phyloP scores from a whole-genome alignment of 2,329 filamentous ascomycete species.

The Sordariomycetes sp. region DNA sequence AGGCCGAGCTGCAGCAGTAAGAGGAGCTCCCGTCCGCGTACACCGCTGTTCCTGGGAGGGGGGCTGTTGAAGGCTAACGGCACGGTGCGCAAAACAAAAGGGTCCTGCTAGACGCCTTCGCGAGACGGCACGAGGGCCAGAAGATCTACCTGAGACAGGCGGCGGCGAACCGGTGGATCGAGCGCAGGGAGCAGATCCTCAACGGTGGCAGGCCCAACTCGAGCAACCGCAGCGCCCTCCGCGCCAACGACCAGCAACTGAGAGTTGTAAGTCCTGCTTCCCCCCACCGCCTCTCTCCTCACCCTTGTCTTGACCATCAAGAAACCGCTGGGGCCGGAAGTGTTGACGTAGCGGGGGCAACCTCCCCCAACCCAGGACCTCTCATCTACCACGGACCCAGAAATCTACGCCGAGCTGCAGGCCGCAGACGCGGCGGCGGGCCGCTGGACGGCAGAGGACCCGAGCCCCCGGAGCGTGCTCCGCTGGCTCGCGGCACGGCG shows the following conservation, averaged over 20 bases:
- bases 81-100: constrained; percentile 13
- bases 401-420: constrained; percentile 44
- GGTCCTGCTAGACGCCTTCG: constrained; percentile 48
- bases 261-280: constrained; percentile 35
- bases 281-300: background rate
- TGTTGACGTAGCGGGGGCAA: background rate
- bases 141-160: constrained; percentile 54
- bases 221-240: constrained; percentile 35
- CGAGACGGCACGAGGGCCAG: constrained; percentile 51
- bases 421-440: constrained; percentile 41
- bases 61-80: background rate
- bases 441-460: constrained; percentile 54
- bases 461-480: constrained; percentile 43
- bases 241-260: constrained; percentile 44
- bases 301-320: background rate
- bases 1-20: constrained; percentile 53
- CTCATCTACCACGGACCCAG: constrained; percentile 45
- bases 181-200: constrained; percentile 40
- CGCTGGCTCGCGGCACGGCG: constrained; percentile 44
- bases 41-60: background rate
- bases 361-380: constrained; percentile 37
- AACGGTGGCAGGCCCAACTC: constrained; percentile 37
- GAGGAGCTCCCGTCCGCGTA: constrained; percentile 11
- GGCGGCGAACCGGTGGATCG: constrained; percentile 49
- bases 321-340: no score